Percentiles rank a stretch among this genome's conserved stretches.
phyloP scores from a whole-genome alignment of 1,139 yeast species.

The Lizanozyma gosingica region DNA sequence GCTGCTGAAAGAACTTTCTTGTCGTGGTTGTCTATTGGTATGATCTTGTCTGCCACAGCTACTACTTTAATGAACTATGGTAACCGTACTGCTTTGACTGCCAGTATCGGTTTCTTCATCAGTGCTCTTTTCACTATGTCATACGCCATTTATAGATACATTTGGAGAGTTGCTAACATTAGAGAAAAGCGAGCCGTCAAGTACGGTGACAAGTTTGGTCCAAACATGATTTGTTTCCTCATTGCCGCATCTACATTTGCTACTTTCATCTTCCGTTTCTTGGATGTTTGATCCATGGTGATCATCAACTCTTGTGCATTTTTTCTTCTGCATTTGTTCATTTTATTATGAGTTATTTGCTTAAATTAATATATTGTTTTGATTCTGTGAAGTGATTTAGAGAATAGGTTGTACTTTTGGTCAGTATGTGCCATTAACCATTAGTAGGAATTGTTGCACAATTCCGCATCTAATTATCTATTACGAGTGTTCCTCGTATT shows the following conservation, averaged over 20 bases:
- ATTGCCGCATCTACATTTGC: slow-evolving; percentile 65
- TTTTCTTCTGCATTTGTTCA: background rate
- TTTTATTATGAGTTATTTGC: too few relatives aligned
- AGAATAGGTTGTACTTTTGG: too few relatives aligned
- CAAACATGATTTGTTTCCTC: slow-evolving; percentile 69
- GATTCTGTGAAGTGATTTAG: too few relatives aligned
- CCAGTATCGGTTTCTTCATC: slow-evolving; percentile 82
- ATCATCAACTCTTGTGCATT: background rate
- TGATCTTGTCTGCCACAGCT: slow-evolving; percentile 67
- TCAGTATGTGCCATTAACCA: too few relatives aligned
- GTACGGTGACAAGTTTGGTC: slow-evolving; percentile 86
- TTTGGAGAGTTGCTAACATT: slow-evolving; percentile 77
- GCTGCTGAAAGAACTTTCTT: slow-evolving; percentile 77
- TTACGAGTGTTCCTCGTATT: too few relatives aligned
- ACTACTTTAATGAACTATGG: slow-evolving; percentile 66
- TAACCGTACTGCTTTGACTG: slow-evolving; percentile 58
- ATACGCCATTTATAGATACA: slow-evolving; percentile 68
- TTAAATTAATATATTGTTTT: too few relatives aligned
- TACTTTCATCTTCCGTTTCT: slow-evolving; percentile 53
- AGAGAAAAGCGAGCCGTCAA: slow-evolving; percentile 74
- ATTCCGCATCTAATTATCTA: too few relatives aligned
- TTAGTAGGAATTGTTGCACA: too few relatives aligned
- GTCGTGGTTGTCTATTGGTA: slow-evolving; percentile 69
- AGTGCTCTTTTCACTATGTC: slow-evolving; percentile 66
- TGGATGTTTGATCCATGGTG: slow-evolving; percentile 13